Conservation (phyloP, 108 stramenopile genomes). For the Skeletonema costatum region DNA sequence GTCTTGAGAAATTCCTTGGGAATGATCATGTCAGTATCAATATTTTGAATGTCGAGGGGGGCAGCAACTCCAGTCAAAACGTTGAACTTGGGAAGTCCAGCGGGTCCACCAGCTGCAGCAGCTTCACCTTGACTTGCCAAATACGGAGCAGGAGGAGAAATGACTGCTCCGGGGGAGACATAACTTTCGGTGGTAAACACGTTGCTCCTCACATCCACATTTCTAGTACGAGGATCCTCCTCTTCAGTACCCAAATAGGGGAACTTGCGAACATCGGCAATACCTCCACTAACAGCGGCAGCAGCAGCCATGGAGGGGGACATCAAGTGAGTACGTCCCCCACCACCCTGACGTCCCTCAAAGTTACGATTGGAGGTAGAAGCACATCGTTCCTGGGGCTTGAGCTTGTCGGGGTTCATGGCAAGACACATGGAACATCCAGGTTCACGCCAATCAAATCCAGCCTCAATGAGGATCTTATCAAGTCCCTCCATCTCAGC, state of each 20-base stretch:
- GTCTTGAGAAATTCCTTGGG: constrained; percentile 96
- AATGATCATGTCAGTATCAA: constrained; percentile 98
- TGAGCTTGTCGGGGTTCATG: constrained; percentile 94
- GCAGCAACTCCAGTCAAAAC: constrained; percentile 81
- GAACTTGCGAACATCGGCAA: constrained; percentile 82
- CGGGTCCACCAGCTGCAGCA: constrained; percentile 21
- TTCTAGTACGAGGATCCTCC: constrained; percentile 62
- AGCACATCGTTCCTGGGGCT: constrained; percentile 92
- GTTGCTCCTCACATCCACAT: constrained; percentile 42
- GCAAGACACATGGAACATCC: constrained; percentile 96
- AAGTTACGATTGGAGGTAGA: constrained; percentile 96
- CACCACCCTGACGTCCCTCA: constrained; percentile 94
- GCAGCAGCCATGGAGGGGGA: constrained; percentile 94
- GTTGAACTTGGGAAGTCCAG: constrained; percentile 80
- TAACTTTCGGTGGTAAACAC: constrained; percentile 74
- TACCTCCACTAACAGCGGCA: constrained; percentile 81
- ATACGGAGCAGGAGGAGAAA: constrained; percentile 83
- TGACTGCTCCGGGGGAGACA: constrained; percentile 65
- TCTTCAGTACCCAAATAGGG: constrained; percentile 73
- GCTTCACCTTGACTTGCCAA: constrained; percentile 24
- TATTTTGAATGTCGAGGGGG: constrained; percentile 92
- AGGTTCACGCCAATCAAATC: constrained; percentile 96
- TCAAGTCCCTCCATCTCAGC: constrained; percentile 94
- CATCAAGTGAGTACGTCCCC: constrained; percentile 92
- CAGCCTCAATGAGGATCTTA: constrained; percentile 88